Evolutionary conservation across 148 eudicot species (phyloP), one percentile per base, ranked within the genome.

Genomic region (Silene conica): DNA sequence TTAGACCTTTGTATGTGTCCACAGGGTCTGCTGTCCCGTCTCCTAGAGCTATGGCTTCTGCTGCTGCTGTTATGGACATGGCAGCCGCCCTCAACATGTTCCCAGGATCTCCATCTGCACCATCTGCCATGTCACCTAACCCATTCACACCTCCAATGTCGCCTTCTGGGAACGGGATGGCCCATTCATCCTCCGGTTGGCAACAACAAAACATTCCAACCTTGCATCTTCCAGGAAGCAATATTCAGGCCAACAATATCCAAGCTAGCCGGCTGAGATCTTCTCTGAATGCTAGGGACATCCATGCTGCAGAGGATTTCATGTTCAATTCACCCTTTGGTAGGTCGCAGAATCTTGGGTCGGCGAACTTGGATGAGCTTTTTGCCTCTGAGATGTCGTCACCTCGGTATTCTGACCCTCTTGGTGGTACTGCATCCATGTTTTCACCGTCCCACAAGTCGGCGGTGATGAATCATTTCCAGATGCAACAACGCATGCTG

Each of bases 1-100:
- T 88, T 21, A 74, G 92, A 16, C 86, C 89, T 9, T 21, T 88
- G 0, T 86, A 82, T 70, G 59, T 79, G 18, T 82, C 85, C 3
- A 80, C 88, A 0, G 91, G 91, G 6, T 85, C 91, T n/a, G 89
- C 85, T 20, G 76, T 86, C 28, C 83, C 86, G 9, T 86, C 89
- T 20, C 89, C 91, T 10, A 71, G 88, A 6, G 80, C 87, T 52
- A 59, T 82, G 31, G 78, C 85, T 22, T 81, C 89, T 8, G 82
- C 86, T 73, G 88, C 83, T 71, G 81, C 87, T 72, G 81, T 79
- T 45, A 81, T 86, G 86, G 87, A 86, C 43, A 79, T 86, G 84
- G 85, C 87, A 50, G 89, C 82, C 19, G 82, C 87, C 34, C 61
- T 84, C 61, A 86, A 78, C 60, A 58, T 81, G n/a, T 84, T 80